Conservation (phyloP, 1,284 basidiomycete species). For the Trichosporon sp. region DNA sequence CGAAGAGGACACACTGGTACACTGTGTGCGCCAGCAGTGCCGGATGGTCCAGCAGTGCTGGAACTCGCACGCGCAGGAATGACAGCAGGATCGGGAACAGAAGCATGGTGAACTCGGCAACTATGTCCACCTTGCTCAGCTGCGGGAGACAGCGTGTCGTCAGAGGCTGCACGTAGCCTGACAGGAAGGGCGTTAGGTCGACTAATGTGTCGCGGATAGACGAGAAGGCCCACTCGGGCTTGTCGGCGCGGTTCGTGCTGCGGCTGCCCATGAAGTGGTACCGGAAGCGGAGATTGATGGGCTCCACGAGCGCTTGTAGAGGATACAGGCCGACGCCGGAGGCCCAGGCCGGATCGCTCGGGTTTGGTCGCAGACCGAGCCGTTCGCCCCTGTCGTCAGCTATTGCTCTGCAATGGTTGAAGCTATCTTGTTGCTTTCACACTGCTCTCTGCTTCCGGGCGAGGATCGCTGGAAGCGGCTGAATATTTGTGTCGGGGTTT, state of each 20-base stretch:
- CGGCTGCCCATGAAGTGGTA: constrained; percentile 89
- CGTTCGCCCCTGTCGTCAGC: constrained; percentile 52
- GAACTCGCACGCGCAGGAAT: constrained; percentile 69
- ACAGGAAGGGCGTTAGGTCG: constrained; percentile 72
- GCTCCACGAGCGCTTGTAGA: constrained; percentile 74
- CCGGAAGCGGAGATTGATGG: constrained; percentile 80
- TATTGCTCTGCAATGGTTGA: background rate
- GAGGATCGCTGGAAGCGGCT: too few relatives aligned
- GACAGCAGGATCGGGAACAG: constrained; percentile 64
- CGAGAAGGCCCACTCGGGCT: constrained; percentile 97
- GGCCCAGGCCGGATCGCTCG: constrained; percentile 10
- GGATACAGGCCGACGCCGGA: constrained; percentile 61
- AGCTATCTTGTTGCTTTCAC: too few relatives aligned
- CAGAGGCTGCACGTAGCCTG: constrained; percentile 67
- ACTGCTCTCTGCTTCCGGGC: too few relatives aligned
- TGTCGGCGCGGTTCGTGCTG: constrained; percentile 87
- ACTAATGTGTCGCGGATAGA: constrained; percentile 78
- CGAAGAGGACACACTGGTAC: constrained; percentile 84
- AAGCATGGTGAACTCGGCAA: constrained; percentile 73
- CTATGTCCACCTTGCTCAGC: constrained; percentile 63
- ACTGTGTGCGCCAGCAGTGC: constrained; percentile 90
- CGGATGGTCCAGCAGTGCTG: constrained; percentile 67
- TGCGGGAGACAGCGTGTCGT: constrained; percentile 55
- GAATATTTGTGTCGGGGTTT: too few relatives aligned
- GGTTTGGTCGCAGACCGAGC: constrained; percentile 36